Evolutionary conservation across 164 flowering plant genomes (phyloP).

Genomic region (Protea cynaroides): DNA sequence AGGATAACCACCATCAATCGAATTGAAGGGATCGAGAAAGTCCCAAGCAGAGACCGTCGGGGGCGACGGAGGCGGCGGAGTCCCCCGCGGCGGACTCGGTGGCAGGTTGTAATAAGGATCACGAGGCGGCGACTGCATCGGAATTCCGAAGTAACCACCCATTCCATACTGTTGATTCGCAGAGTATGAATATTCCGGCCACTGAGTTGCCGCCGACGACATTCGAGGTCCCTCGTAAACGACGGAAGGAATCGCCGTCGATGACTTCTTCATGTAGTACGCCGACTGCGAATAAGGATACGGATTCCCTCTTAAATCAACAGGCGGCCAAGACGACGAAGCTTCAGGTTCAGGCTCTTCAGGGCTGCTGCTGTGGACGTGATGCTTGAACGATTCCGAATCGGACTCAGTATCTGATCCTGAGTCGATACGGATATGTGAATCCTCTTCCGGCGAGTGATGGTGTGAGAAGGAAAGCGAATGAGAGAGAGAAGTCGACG

Average conservation of each 20-base stretch:
- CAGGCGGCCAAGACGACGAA: slow-evolving; percentile 3
- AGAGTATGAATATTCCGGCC: slow-evolving; percentile 27
- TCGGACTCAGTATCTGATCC: slow-evolving; percentile 19
- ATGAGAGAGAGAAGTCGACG: slow-evolving; percentile 41
- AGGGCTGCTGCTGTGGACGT: not conserved
- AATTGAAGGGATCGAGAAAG: slow-evolving; percentile 63
- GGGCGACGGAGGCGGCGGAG: slow-evolving; percentile 64
- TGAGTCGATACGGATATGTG: slow-evolving; percentile 46
- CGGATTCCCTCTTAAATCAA: slow-evolving; percentile 13
- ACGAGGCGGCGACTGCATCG: slow-evolving; percentile 19
- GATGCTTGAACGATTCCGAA: slow-evolving; percentile 37
- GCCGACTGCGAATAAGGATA: slow-evolving; percentile 2
- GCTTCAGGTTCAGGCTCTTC: not conserved
- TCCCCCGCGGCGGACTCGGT: slow-evolving; percentile 14
- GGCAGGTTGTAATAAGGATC: slow-evolving; percentile 12
- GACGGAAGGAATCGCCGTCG: slow-evolving; percentile 38
- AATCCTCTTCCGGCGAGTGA: slow-evolving; percentile 23
- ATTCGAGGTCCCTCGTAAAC: slow-evolving; percentile 45
- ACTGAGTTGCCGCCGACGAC: slow-evolving; percentile 13
- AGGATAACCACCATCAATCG: slow-evolving; percentile 29
- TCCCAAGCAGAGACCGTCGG: slow-evolving; percentile 78
- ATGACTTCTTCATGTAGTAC: slow-evolving; percentile 59
- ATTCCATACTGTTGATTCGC: slow-evolving; percentile 27
- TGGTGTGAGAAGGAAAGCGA: slow-evolving; percentile 14
- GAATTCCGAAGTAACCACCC: slow-evolving; percentile 41